phyloP scores from a whole-genome alignment of 2,329 filamentous ascomycete species.

The Xylaria sp. region DNA sequence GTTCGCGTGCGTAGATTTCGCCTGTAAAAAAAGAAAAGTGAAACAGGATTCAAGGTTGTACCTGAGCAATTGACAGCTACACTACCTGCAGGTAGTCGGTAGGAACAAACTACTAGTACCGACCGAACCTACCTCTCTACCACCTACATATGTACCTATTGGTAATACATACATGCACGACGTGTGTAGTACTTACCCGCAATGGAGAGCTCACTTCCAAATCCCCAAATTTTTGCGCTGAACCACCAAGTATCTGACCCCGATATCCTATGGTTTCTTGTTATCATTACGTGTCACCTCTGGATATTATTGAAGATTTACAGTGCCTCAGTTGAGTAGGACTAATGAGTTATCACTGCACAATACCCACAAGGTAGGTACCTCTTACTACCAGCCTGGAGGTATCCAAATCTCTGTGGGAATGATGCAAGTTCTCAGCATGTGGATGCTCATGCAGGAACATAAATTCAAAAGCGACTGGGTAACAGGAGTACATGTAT shows the following conservation, averaged over 20 bases:
- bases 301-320: too few species aligned
- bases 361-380: background rate
- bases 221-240: too few species aligned
- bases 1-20: background rate
- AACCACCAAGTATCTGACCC: too few species aligned
- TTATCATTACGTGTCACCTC: too few species aligned
- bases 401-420: background rate
- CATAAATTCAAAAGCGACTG: constrained; percentile 5
- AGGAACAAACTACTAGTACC: background rate
- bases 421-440: constrained; percentile 1
- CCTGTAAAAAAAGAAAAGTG: background rate
- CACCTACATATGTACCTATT: background rate
- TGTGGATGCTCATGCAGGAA: constrained; percentile 28
- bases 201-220: too few species aligned
- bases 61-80: background rate
- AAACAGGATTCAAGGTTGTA: background rate
- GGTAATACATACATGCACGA: too few species aligned
- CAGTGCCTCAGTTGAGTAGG: too few species aligned
- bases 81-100: background rate
- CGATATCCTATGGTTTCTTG: too few species aligned
- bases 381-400: too few species aligned
- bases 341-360: too few species aligned
- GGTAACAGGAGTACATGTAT: background rate
- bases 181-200: too few species aligned
- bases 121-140: background rate